These are phyloP conservation scores for Cytospora paraplurivora DNA, from an alignment of 2,329 filamentous ascomycete genomes.

Conservation along the genomic window DNA sequence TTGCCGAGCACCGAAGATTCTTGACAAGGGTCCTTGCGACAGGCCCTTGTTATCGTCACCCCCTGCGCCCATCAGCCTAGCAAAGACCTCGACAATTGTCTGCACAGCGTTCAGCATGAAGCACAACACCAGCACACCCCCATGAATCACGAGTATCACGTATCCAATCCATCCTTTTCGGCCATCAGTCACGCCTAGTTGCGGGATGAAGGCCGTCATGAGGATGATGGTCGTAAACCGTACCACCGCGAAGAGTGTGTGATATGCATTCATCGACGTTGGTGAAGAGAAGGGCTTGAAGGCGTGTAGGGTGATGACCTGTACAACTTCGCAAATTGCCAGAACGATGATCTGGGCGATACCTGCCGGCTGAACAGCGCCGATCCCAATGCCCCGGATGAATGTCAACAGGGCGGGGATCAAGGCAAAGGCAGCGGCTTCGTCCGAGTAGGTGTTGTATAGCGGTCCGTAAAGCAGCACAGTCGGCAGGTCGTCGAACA, in stretches of 20 bases:
- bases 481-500: conserved; percentile 92
- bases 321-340: conserved; percentile 90
- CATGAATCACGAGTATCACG: conserved; percentile 83
- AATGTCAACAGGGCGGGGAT: conserved; percentile 84
- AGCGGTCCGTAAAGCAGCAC: conserved; percentile 88
- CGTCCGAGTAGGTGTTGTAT: conserved; percentile 97
- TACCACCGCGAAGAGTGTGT: conserved; percentile 78
- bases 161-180: conserved; percentile 96
- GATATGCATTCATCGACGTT: conserved; percentile 97
- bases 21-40: conserved; percentile 79
- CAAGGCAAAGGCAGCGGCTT: conserved; percentile 85
- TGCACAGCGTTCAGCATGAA: conserved; percentile 93
- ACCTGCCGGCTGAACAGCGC: conserved; percentile 88
- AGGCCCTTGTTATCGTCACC: conserved; percentile 71
- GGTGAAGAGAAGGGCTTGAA: conserved; percentile 88
- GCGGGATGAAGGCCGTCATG: conserved; percentile 82
- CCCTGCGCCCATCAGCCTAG: conserved; percentile 80
- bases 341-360: conserved; percentile 91
- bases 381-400: conserved; percentile 85
- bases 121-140: conserved; percentile 80
- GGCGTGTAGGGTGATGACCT: conserved; percentile 82
- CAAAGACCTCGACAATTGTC: conserved; percentile 85
- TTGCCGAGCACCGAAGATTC: conserved; percentile 90
- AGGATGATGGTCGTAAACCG: conserved; percentile 76
- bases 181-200: conserved; percentile 74